A percentile compares a stretch with the other conserved stretches of the same genome.
These are phyloP conservation scores for Dillenia suffruticosa DNA, from an alignment of 164 flowering plant genomes.

Conservation along the genomic window DNA sequence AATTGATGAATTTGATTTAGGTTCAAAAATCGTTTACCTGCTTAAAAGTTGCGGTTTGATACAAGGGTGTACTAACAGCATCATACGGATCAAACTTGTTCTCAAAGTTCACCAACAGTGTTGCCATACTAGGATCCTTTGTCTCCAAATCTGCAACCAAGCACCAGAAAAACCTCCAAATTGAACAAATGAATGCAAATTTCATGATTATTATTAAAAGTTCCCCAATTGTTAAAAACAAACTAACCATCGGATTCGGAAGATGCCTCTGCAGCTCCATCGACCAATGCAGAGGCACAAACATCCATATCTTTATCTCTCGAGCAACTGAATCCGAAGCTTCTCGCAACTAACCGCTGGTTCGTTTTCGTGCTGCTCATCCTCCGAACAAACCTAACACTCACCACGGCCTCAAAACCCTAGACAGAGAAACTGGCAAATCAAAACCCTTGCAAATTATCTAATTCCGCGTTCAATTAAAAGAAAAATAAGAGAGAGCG, in stretches of 20 bases:
- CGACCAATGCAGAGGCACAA: constrained; percentile 32
- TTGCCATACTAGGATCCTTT: constrained; percentile 76
- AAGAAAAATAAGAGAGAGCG: too few species aligned
- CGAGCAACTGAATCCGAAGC: constrained; percentile 33
- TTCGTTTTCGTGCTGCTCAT: constrained; percentile 1
- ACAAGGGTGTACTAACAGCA: constrained; percentile 83
- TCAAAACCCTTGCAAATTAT: too few species aligned
- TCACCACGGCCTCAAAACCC: too few species aligned
- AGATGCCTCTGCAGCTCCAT: constrained; percentile 24
- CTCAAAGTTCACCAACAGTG: constrained; percentile 75
- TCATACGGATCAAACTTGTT: constrained; percentile 75
- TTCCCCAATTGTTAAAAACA: neutral
- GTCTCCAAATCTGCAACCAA: constrained; percentile 28
- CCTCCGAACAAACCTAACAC: too few species aligned
- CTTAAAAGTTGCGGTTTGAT: constrained; percentile 97
- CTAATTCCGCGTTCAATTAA: too few species aligned
- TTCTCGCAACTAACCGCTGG: constrained; percentile 9
- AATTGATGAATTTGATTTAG: neutral
- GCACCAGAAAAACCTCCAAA: neutral
- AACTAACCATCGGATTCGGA: constrained; percentile 22
- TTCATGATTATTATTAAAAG: neutral
- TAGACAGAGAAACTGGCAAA: too few species aligned
- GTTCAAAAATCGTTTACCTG: constrained; percentile 43
- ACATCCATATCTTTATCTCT: constrained; percentile 44
- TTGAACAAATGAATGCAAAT: neutral